Evolutionary conservation across 2,329 filamentous ascomycete genomes (phyloP).

Genomic region (Penicillium decumbens): DNA sequence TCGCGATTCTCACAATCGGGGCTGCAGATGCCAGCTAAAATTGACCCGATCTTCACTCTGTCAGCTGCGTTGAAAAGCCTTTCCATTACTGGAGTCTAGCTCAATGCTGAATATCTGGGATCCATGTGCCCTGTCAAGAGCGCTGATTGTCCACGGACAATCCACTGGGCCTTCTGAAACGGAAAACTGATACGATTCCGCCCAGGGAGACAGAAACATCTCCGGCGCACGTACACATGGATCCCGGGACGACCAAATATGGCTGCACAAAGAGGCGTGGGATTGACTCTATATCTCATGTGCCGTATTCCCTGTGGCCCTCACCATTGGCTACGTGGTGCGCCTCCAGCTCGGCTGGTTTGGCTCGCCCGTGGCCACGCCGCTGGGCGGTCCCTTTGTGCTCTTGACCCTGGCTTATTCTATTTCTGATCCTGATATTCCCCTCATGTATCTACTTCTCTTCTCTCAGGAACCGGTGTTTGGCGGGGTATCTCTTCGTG

Average conservation of each 20-base stretch:
- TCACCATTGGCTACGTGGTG: not conserved
- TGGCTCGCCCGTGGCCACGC: slow-evolving; percentile 5
- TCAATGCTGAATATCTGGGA: slow-evolving; percentile 2
- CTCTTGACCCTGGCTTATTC: slow-evolving; percentile 6
- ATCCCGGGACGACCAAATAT: not conserved
- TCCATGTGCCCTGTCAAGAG: not conserved
- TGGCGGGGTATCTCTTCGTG: slow-evolving; percentile 4
- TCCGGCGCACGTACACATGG: not conserved
- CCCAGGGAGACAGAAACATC: not conserved
- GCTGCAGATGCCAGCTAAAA: slow-evolving; percentile 6
- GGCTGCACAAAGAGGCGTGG: not conserved
- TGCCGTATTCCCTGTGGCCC: not conserved
- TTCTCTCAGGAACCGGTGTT: slow-evolving; percentile 14
- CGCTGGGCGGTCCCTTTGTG: slow-evolving; percentile 6
- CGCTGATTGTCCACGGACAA: not conserved
- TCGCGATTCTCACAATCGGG: slow-evolving; percentile 8
- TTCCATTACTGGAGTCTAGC: slow-evolving; percentile 4
- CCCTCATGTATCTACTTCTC: slow-evolving; percentile 22
- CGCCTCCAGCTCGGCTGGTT: slow-evolving; percentile 7
- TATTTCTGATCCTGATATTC: slow-evolving; percentile 4
- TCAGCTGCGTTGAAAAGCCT: slow-evolving; percentile 3
- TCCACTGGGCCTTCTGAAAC: not conserved
- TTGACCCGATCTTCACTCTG: slow-evolving; percentile 6
- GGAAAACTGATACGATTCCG: not conserved
- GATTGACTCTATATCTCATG: not conserved